phyloP scores from a whole-genome alignment of 2,329 filamentous ascomycete species.

The Cladosporium colombiae region DNA sequence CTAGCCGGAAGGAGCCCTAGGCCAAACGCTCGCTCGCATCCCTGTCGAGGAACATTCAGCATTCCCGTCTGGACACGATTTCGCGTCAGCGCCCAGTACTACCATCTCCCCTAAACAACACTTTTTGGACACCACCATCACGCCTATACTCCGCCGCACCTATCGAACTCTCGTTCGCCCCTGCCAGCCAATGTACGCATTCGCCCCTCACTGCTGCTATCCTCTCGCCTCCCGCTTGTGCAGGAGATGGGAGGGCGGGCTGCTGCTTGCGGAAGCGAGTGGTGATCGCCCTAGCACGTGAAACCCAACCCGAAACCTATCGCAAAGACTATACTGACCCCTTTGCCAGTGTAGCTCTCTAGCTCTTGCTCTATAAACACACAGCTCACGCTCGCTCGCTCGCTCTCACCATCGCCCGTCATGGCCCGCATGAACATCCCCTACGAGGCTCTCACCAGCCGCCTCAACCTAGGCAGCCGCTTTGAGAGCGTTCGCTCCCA shows the following conservation, averaged over 20 bases:
- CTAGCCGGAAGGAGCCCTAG: conserved; percentile 6
- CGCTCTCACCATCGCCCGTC: conserved; percentile 20
- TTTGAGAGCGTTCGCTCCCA: conserved; percentile 81
- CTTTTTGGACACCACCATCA: background rate
- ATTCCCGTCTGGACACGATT: conserved; percentile 7
- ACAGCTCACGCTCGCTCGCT: conserved; percentile 11
- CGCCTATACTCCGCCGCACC: background rate
- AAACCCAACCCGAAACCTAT: background rate
- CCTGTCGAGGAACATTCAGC: background rate
- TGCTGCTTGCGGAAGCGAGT: background rate
- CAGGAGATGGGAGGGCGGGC: background rate
- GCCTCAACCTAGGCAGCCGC: conserved; percentile 81
- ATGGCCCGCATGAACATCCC: conserved; percentile 79
- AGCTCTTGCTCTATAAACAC: background rate
- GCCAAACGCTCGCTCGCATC: conserved; percentile 9
- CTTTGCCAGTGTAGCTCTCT: background rate
- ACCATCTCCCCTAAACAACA: background rate
- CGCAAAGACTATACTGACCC: conserved; percentile 1
- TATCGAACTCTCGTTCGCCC: conserved; percentile 2
- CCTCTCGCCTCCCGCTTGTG: background rate
- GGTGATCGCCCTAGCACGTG: conserved; percentile 6
- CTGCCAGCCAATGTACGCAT: conserved; percentile 9
- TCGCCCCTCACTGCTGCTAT: background rate
- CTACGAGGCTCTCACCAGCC: conserved; percentile 85
- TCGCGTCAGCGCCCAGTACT: conserved; percentile 1